Evolutionary conservation across 2,329 filamentous ascomycete genomes (phyloP).

Genomic region (Fusarium albidum): DNA sequence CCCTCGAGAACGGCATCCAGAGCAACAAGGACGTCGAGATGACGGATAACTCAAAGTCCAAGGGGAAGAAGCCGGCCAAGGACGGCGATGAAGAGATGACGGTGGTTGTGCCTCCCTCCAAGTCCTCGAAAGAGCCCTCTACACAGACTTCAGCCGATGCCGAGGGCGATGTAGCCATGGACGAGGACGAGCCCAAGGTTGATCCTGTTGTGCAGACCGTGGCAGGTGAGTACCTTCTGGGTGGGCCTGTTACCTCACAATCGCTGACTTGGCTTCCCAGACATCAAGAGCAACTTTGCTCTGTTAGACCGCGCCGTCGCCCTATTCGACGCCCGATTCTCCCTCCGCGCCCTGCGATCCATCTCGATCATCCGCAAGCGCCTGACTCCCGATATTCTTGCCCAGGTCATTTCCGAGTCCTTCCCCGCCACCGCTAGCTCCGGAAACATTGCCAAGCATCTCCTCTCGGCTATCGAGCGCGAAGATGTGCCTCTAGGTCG

Average conservation of each 20-base stretch:
- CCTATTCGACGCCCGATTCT: conserved; percentile 94
- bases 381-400: conserved; percentile 81
- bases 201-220: conserved; percentile 69
- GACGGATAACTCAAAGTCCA: conserved; percentile 73
- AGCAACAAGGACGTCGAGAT: conserved; percentile 72
- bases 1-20: conserved; percentile 72
- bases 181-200: conserved; percentile 65
- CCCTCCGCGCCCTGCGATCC: conserved; percentile 90
- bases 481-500: conserved; percentile 70
- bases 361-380: conserved; percentile 96
- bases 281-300: conserved; percentile 93
- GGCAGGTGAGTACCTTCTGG: conserved; percentile 57
- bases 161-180: conserved; percentile 78
- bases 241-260: conserved; percentile 1
- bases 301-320: conserved; percentile 91
- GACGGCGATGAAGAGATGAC: conserved; percentile 83
- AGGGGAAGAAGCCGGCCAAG: conserved; percentile 69
- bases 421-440: conserved; percentile 71
- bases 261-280: conserved; percentile 57
- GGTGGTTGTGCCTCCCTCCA: conserved; percentile 78
- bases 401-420: conserved; percentile 81
- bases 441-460: conserved; percentile 71
- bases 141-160: conserved; percentile 64
- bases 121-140: conserved; percentile 67
- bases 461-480: conserved; percentile 75